Base-by-base conservation (phyloP, 2,329 filamentous ascomycete species). In the Epichloe hybrida region DNA sequence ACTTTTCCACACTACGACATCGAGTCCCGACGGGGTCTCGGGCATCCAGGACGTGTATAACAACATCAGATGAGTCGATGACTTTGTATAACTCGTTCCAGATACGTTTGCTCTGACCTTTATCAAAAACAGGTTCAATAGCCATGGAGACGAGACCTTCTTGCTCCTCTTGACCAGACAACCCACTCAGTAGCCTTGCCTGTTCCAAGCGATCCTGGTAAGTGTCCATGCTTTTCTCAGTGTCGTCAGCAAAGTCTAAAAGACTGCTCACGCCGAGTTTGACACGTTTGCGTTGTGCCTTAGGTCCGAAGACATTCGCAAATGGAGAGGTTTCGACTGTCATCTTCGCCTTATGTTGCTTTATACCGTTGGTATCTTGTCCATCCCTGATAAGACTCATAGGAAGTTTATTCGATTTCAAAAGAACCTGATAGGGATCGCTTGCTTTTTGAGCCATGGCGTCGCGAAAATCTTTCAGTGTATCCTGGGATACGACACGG, bases 11-110 rank as follows among this genome's bases (percentile, higher is more conserved):
- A 53, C 69, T 72, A 34, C 83, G 79, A 72, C 93, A 98, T 50
- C 93, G 79, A 15, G 93, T 97, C 37, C 93, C 93, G 11, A 91
- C 71, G 3, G 89, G 90, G 67, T 95, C 89, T 68, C 89, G 78
- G 40, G 90, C 89, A 67, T 96, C 91, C 1, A 95, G 72, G 13
- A 95, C 86, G 62, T 96, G 93, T n/a, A 98, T 84, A 45, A 98
- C 81, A 37, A 98, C 91, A 67, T 98, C 93, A 9, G 86, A 93
- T 3, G 88, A 94, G 69, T 96, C 91, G 54, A 96, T 93, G 61
- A 93, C 89, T 70, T 95, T 94, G 75, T 93, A 83, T 8, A 97
- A 72, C 66, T 98, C 91, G 69, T 97, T 97, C 90, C 88, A 95
- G 59, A 95, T 95, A 57, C 93, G 79, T 70, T 95, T 95, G 62